A percentile compares a stretch with the other conserved stretches of the same genome.
These are phyloP conservation scores for Lactarius pseudohatsudake DNA, from an alignment of 768 basidiomycete species.

Conservation along the genomic window DNA sequence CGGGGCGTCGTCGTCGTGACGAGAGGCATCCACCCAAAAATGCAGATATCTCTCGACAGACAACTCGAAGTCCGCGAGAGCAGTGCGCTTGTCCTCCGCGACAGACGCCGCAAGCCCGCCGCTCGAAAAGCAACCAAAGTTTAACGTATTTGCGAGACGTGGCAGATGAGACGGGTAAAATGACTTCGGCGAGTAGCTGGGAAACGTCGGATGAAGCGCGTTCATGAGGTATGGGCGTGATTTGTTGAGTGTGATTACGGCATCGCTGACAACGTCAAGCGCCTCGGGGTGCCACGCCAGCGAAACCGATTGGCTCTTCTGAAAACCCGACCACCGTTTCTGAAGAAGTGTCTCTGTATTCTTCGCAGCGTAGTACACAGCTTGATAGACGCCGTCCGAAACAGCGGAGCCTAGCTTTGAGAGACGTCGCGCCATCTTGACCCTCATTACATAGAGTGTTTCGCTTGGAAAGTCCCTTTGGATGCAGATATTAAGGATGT, in stretches of 20 bases:
- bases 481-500: background rate
- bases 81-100: background rate
- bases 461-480: background rate
- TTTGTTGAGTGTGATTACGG: background rate
- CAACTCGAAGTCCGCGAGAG: conserved; percentile 2
- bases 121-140: background rate
- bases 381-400: background rate
- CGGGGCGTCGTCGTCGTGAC: background rate
- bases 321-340: background rate
- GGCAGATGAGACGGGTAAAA: background rate
- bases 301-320: background rate
- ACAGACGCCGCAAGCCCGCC: background rate
- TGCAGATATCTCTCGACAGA: background rate
- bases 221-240: background rate
- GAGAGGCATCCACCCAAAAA: background rate
- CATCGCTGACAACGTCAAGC: background rate
- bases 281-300: background rate
- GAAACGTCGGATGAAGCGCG: background rate
- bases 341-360: background rate
- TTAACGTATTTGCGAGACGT: background rate
- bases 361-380: background rate
- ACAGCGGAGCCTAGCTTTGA: background rate
- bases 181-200: too few relatives aligned
- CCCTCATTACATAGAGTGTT: background rate
- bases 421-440: background rate